Conservation (phyloP, 2,329 filamentous ascomycete genomes). For the Thelonectria blattea region DNA sequence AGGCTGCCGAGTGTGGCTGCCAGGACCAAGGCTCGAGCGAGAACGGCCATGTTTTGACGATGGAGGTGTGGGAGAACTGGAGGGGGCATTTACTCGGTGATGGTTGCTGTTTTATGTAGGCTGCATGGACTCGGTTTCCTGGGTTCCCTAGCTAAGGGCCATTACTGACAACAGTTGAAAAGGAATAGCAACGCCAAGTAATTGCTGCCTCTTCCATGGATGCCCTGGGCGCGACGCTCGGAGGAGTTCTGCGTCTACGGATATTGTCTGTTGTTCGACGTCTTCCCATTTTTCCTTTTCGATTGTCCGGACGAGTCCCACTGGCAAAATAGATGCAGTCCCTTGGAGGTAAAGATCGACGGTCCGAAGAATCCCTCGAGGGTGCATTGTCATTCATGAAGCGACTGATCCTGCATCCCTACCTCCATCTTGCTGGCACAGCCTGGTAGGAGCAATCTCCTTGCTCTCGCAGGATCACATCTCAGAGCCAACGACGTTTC, state of each 20-base stretch:
- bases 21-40: slow-evolving; percentile 19
- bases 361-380: background rate
- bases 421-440: slow-evolving; percentile 1
- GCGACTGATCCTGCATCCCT: background rate
- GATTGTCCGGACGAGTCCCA: background rate
- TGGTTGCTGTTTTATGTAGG: slow-evolving; percentile 19
- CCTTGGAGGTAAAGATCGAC: slow-evolving; percentile 3
- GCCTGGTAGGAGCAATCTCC: background rate
- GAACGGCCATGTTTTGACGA: slow-evolving; percentile 17
- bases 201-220: background rate
- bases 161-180: background rate
- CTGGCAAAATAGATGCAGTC: background rate
- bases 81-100: too few species aligned
- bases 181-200: background rate
- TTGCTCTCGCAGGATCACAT: background rate
- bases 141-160: background rate
- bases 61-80: slow-evolving; percentile 6
- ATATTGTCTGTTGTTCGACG: background rate
- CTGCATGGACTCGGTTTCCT: slow-evolving; percentile 10
- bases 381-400: background rate
- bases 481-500: slow-evolving; percentile 10
- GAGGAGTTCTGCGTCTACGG: background rate
- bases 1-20: slow-evolving; percentile 18
- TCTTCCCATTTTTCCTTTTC: background rate
- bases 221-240: slow-evolving; percentile 6